A percentile compares a stretch with the other conserved stretches of the same genome.
Evolutionary conservation across 768 basidiomycete species (phyloP).

Genomic region (Amanita pseudoporphyria): DNA sequence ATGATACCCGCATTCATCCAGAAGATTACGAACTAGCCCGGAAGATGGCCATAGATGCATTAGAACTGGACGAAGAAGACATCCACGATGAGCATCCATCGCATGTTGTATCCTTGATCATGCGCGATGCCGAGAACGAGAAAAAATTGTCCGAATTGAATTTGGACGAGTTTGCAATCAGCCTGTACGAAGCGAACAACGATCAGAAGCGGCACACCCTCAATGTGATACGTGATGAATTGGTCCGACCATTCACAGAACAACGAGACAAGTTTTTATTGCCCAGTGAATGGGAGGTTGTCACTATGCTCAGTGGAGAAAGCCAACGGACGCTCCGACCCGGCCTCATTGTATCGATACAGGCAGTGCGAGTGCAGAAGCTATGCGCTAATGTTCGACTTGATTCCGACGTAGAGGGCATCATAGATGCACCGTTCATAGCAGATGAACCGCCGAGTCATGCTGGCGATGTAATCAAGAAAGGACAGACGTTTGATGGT

Average conservation of each 20-base stretch:
- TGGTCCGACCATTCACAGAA: slow-evolving; percentile 76
- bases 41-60: slow-evolving; percentile 96
- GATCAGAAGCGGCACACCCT: slow-evolving; percentile 86
- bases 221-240: slow-evolving; percentile 80
- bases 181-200: slow-evolving; percentile 73
- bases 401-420: slow-evolving; percentile 90
- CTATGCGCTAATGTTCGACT: slow-evolving; percentile 57
- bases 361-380: slow-evolving; percentile 46
- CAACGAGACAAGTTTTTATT: slow-evolving; percentile 51
- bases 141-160: slow-evolving; percentile 84
- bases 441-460: slow-evolving; percentile 34
- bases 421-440: slow-evolving; percentile 53
- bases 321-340: slow-evolving; percentile 64
- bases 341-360: slow-evolving; percentile 76
- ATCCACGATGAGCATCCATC: slow-evolving; percentile 89
- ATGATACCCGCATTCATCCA: slow-evolving; percentile 92
- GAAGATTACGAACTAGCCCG: slow-evolving; percentile 97
- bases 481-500: slow-evolving; percentile 72
- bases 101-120: slow-evolving; percentile 75
- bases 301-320: slow-evolving; percentile 96
- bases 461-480: slow-evolving; percentile 45
- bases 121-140: slow-evolving; percentile 71
- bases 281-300: slow-evolving; percentile 68
- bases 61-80: slow-evolving; percentile 98
- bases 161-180: slow-evolving; percentile 92